Percentiles rank a stretch among this genome's conserved stretches.
Conservation (phyloP, 2,329 filamentous ascomycete species). For the Sordariomycetes sp. region DNA sequence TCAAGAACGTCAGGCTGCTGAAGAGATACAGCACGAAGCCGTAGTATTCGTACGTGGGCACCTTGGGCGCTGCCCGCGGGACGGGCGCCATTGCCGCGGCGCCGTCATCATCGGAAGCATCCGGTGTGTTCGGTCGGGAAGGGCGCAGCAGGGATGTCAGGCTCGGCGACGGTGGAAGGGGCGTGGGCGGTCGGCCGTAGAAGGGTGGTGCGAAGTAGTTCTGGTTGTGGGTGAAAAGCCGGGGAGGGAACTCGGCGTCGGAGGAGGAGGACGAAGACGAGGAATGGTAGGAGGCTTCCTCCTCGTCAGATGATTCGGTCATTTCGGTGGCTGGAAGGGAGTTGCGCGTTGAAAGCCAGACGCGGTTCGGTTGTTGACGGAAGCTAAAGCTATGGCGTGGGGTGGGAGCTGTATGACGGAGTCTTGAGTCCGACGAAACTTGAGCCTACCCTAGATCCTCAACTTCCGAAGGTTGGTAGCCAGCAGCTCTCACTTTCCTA, state of each 20-base stretch:
- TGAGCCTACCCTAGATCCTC: no score
- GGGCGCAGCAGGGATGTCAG: slow-evolving; percentile 85
- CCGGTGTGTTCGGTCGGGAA: slow-evolving; percentile 86
- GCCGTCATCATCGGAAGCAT: slow-evolving; percentile 75
- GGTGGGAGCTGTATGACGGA: no score
- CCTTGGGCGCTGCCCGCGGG: slow-evolving; percentile 79
- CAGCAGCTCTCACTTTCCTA: no score
- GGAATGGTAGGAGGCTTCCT: slow-evolving; percentile 12
- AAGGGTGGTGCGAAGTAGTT: slow-evolving; percentile 72
- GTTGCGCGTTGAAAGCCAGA: no score
- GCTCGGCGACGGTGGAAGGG: slow-evolving; percentile 84
- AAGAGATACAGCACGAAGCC: slow-evolving; percentile 95
- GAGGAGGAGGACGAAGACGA: slow-evolving; percentile 17
- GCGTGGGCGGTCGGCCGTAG: slow-evolving; percentile 94
- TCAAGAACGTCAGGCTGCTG: slow-evolving; percentile 70
- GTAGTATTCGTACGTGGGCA: slow-evolving; percentile 99
- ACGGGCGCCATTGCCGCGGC: slow-evolving; percentile 43
- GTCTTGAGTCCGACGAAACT: no score
- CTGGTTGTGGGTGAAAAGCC: slow-evolving; percentile 36
- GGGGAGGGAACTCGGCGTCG: slow-evolving; percentile 28
- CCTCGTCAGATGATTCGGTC: slow-evolving; percentile 15
- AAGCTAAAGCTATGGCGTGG: no score
- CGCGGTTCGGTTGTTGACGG: no score
- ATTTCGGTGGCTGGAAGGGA: background rate
- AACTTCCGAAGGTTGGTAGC: no score